phyloP scores from a whole-genome alignment of 306 rosid species.

The Citrullus colocynthis region DNA sequence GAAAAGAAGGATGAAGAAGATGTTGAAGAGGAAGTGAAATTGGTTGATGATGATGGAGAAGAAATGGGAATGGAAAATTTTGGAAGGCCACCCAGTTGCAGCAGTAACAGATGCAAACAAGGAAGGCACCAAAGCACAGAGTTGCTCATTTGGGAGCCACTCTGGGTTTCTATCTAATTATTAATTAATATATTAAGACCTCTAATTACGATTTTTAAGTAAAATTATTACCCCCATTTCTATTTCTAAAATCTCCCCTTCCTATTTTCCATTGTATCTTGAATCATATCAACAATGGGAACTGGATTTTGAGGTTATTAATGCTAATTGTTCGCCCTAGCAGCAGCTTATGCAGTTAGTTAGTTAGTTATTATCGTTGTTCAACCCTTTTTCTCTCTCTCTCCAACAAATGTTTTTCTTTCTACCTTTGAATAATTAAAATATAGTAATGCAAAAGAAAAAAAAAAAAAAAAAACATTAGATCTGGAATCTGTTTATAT shows the following conservation, averaged over 20 bases:
- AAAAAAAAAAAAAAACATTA: no score
- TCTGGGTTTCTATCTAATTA: conserved; percentile 29
- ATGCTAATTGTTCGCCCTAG: background rate
- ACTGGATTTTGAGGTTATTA: background rate
- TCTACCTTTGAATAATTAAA: background rate
- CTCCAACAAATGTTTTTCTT: background rate
- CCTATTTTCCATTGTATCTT: background rate
- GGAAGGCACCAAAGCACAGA: conserved; percentile 11
- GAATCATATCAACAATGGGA: background rate
- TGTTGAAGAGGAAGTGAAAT: background rate
- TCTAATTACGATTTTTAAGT: background rate
- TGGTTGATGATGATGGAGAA: conserved; percentile 19
- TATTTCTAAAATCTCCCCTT: background rate
- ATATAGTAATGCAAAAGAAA: no score
- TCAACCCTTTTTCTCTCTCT: background rate
- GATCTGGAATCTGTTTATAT: no score
- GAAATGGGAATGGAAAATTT: conserved; percentile 25
- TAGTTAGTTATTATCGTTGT: background rate
- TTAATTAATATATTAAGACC: background rate
- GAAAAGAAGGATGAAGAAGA: background rate
- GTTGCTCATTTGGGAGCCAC: conserved; percentile 19
- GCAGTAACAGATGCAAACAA: conserved; percentile 38
- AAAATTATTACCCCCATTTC: background rate
- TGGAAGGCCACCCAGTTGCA: conserved; percentile 10
- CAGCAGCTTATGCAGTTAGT: background rate